These are phyloP conservation scores for Petrea volubilis DNA, from an alignment of 257 asterid species.

Conservation along the genomic window DNA sequence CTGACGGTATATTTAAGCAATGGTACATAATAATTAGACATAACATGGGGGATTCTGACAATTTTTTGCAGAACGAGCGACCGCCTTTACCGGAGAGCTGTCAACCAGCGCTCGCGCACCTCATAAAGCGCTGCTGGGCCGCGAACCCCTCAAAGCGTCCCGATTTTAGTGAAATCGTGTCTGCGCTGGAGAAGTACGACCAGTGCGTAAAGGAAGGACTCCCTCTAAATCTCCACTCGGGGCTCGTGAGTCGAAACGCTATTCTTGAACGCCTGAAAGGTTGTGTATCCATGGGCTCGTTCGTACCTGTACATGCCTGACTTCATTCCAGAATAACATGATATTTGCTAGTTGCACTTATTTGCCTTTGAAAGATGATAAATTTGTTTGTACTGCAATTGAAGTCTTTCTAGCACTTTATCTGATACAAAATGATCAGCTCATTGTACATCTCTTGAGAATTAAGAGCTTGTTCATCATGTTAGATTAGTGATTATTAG, in stretches of 20 bases:
- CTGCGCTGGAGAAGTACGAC: conserved; percentile 70
- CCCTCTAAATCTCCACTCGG: conserved; percentile 68
- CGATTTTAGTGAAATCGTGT: conserved; percentile 71
- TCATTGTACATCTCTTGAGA: not conserved
- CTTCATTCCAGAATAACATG: not conserved
- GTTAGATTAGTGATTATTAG: conserved; percentile 3
- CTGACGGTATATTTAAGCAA: too few species aligned
- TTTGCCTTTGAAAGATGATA: conserved; percentile 22
- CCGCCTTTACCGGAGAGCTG: conserved; percentile 94
- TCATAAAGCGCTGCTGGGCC: conserved; percentile 87
- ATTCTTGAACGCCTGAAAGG: conserved; percentile 76
- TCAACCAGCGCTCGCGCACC: conserved; percentile 81
- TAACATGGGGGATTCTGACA: too few species aligned
- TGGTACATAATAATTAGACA: too few species aligned
- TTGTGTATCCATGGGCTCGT: conserved; percentile 43
- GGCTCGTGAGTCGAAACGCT: conserved; percentile 54
- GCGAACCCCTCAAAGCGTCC: conserved; percentile 86
- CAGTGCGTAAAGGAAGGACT: conserved; percentile 85
- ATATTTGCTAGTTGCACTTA: not conserved
- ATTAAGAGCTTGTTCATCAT: conserved; percentile 5
- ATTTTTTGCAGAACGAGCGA: conserved; percentile 72
- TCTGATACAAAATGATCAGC: conserved; percentile 18
- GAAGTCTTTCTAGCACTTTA: not conserved
- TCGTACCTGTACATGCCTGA: conserved; percentile 71
- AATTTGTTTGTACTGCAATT: conserved; percentile 17